phyloP scores from a whole-genome alignment of 2,329 filamentous ascomycete genomes.

The Rhexocercosporidium sp. region DNA sequence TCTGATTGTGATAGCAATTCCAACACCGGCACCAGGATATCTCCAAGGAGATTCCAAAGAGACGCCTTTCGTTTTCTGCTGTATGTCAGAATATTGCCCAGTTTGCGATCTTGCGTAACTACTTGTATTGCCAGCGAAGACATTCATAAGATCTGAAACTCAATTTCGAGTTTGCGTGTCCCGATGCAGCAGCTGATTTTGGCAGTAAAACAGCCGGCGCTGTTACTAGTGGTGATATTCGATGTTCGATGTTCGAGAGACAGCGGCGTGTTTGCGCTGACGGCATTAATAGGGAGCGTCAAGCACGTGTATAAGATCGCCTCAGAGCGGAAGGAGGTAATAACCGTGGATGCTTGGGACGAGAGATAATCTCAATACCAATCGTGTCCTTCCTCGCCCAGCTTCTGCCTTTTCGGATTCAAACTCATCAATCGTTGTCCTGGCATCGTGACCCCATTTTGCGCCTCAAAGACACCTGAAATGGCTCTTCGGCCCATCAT shows the following conservation, averaged over 20 bases:
- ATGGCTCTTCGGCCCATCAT: constrained; percentile 59
- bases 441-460: constrained; percentile 58
- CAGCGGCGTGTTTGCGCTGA: neutral
- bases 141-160: neutral
- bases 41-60: neutral
- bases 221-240: too few species aligned
- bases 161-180: neutral
- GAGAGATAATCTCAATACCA: constrained; percentile 56
- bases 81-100: neutral
- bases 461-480: constrained; percentile 63
- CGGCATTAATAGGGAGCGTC: neutral
- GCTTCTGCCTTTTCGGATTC: constrained; percentile 60
- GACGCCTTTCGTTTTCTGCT: neutral
- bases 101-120: neutral
- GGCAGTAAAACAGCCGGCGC: neutral
- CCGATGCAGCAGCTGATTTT: neutral
- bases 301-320: neutral
- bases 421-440: constrained; percentile 62
- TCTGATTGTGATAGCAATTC: neutral
- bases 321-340: neutral
- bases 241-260: neutral
- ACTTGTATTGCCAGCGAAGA: neutral
- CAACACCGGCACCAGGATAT: neutral
- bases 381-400: constrained; percentile 58
- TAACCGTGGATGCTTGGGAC: neutral